Evolutionary conservation across 257 asterid species (phyloP).

Genomic region (Plantago major): DNA sequence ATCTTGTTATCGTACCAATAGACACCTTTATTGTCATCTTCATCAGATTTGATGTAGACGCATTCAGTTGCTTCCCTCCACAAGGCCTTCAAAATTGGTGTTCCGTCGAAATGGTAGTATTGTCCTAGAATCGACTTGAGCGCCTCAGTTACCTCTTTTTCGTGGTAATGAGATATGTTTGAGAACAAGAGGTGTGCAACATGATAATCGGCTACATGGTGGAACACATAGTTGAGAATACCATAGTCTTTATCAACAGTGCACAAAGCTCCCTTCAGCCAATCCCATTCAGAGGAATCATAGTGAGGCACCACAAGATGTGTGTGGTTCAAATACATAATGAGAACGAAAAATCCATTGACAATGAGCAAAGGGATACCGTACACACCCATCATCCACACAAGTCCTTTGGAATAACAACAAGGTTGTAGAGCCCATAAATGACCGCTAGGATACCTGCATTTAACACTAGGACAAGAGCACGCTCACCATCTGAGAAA

Average conservation of each 20-base stretch:
- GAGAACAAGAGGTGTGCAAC: slow-evolving; percentile 10
- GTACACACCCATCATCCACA: no score
- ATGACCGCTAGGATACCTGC: no score
- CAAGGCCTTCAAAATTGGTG: slow-evolving; percentile 11
- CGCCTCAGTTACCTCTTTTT: slow-evolving; percentile 6
- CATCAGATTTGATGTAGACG: not conserved
- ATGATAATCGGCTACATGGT: slow-evolving; percentile 12
- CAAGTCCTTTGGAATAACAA: no score
- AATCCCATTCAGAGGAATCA: slow-evolving; percentile 15
- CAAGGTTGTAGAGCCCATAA: no score
- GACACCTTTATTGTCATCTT: slow-evolving; percentile 12
- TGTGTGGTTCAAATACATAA: slow-evolving; percentile 11
- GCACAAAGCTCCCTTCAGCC: slow-evolving; percentile 15
- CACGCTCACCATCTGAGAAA: no score
- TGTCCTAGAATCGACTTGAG: slow-evolving; percentile 8
- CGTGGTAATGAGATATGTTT: slow-evolving; percentile 12
- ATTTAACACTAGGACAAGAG: no score
- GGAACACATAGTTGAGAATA: slow-evolving; percentile 12
- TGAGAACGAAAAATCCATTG: slow-evolving; percentile 9
- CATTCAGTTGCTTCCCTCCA: slow-evolving; percentile 15
- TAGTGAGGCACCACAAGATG: slow-evolving; percentile 15
- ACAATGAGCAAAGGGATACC: slow-evolving; percentile 13
- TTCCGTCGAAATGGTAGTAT: slow-evolving; percentile 10
- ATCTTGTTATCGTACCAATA: slow-evolving; percentile 11
- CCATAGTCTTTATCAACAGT: slow-evolving; percentile 11